Evolutionary conservation across 495 filamentous ascomycete genomes (phyloP), one percentile per base, ranked within the genome.

Genomic region (Penicillium egyptiacum): DNA sequence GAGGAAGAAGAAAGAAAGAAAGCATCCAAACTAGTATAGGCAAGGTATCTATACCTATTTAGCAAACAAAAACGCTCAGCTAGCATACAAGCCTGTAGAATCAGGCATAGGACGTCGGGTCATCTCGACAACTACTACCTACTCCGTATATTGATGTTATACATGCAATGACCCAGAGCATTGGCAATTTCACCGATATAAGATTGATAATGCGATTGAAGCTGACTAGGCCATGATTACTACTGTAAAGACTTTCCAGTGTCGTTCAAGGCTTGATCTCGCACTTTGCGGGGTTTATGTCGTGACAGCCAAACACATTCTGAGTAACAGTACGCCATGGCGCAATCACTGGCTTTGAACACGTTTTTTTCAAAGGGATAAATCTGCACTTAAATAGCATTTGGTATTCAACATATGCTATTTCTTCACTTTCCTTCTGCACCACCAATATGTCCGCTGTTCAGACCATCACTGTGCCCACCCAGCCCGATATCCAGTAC

Each of bases 401-500:
- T 20, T 20, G 16, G 12, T 8, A 9, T 11, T 11, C 8, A 12
- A 2, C 11, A 14, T 39, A 23, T 5, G 42, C 6, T 40, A n/a
- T 33, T 47, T 39, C 7, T 9, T 2, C 5, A n/a, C 31, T 30
- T 35, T 12, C 12, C 6, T n/a, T 17, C 35, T 8, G 7, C 25
- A 48, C 17, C 58, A 22, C 9, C n/a, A 58, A n/a, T 11, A 70
- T 70, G 71, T 63, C 65, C 30, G 66, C 26, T 47, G 69, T 67
- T 17, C 42, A 60, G 28, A 68, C 66, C 16, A 57, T 67, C 44
- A 66, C 62, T 3, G 64, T 69, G 10, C 69, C 68, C 11, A 57
- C 55, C 10, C 74, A 76, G 26, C 72, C 70, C 11, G 83, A 86
- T 59, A 87, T 86, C 33, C 61, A 76, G n/a, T 86, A 85, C 63